Evolutionary conservation across 2,329 filamentous ascomycete species (phyloP).

Genomic region (Hymenoscyphus linearis): DNA sequence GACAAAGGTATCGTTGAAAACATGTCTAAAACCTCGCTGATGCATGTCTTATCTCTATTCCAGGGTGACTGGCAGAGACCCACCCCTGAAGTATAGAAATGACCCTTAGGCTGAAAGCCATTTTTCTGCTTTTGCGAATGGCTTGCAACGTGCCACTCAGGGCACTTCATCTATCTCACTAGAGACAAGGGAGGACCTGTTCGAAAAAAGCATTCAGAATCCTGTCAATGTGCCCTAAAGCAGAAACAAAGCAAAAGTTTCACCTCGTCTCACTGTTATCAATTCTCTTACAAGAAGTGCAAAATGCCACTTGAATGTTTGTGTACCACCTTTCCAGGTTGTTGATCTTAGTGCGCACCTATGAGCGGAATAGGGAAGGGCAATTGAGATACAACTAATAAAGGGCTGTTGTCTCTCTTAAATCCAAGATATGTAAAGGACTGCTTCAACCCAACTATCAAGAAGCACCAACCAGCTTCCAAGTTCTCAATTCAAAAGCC

Average conservation of each 20-base stretch:
- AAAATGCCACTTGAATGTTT: neutral
- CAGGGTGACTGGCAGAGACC: neutral
- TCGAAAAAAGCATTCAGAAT: neutral
- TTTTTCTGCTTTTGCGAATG: neutral
- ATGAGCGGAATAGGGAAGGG: neutral
- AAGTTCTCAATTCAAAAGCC: neutral
- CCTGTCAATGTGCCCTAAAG: neutral
- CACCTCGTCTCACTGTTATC: neutral
- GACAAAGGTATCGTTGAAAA: neutral
- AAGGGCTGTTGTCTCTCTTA: neutral
- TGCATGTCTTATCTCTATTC: neutral
- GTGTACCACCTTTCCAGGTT: neutral
- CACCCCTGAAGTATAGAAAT: neutral
- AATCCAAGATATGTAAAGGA: neutral
- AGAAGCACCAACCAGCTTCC: neutral
- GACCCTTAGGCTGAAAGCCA: neutral
- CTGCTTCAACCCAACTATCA: neutral
- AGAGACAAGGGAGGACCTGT: constrained; percentile 1
- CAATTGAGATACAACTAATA: neutral
- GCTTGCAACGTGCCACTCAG: constrained; percentile 7
- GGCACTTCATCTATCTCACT: neutral
- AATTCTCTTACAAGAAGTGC: neutral
- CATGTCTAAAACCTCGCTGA: neutral
- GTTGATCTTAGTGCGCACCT: neutral
- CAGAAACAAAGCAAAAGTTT: neutral